Conservation (phyloP, 2,329 filamentous ascomycete genomes). For the Fusarium longipes region DNA sequence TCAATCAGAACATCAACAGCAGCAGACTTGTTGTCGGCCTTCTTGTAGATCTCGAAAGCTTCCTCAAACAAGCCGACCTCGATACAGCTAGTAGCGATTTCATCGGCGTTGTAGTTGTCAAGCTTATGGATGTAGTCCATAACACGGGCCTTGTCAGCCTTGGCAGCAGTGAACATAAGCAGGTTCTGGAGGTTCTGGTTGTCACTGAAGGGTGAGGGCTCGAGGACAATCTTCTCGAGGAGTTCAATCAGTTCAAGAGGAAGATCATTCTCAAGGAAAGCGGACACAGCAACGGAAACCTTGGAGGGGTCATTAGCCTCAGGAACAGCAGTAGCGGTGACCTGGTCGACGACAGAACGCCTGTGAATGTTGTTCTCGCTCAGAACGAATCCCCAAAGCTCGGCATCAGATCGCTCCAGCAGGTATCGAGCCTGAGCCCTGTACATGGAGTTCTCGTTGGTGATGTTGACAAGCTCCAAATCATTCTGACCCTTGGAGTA, state of each 20-base stretch:
- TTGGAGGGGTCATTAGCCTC: conserved; percentile 93
- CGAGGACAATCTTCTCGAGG: conserved; percentile 98
- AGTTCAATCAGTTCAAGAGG: conserved; percentile 96
- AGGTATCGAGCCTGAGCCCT: conserved; percentile 96
- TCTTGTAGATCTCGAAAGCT: conserved; percentile 98
- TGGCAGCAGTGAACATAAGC: conserved; percentile 94
- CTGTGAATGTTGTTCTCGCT: conserved; percentile 96
- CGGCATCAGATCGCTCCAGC: conserved; percentile 85
- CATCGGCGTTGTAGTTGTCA: conserved; percentile 87
- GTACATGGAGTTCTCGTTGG: conserved; percentile 99
- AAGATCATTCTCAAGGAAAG: conserved; percentile 90
- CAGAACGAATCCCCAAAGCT: conserved; percentile 95
- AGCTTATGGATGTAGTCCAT: conserved; percentile 97
- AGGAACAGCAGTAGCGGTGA: conserved; percentile 93
- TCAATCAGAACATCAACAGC: conserved; percentile 94
- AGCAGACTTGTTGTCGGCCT: conserved; percentile 87
- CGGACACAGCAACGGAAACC: conserved; percentile 92
- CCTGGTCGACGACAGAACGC: conserved; percentile 93
- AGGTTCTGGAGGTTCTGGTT: conserved; percentile 97
- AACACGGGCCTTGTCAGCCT: conserved; percentile 93
- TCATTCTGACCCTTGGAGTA: conserved; percentile 98
- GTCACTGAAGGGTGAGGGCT: conserved; percentile 98
- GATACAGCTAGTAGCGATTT: conserved; percentile 93
- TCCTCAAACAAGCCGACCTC: conserved; percentile 96
- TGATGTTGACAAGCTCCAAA: conserved; percentile 95